A percentile compares a stretch with the other conserved stretches of the same genome.
Evolutionary conservation across 305 asterid genomes (phyloP).

Genomic region (Lippia alba): DNA sequence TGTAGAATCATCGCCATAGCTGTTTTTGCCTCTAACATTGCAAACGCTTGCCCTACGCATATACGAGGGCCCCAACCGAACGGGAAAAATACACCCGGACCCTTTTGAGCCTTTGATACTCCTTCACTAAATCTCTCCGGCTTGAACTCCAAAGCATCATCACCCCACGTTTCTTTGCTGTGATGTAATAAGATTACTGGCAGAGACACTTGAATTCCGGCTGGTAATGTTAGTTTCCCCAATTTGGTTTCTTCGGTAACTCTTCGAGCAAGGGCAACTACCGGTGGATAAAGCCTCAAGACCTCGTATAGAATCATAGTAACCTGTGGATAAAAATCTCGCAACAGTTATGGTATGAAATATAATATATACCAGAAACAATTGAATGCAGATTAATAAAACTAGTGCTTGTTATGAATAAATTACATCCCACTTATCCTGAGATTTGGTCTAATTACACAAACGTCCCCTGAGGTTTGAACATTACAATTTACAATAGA

Average conservation of each 20-base stretch:
- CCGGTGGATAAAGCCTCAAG: slow-evolving; percentile 39
- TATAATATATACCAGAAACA: no score
- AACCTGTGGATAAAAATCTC: slow-evolving; percentile 37
- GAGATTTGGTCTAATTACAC: no score
- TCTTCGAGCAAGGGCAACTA: not conserved
- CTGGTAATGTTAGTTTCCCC: slow-evolving; percentile 38
- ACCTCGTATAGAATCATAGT: slow-evolving; percentile 49
- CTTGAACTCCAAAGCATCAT: slow-evolving; percentile 44
- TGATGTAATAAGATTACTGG: slow-evolving; percentile 34
- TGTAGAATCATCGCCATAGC: slow-evolving; percentile 41
- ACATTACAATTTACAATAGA: no score
- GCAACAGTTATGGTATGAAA: not conserved
- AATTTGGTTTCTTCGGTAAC: slow-evolving; percentile 32
- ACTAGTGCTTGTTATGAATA: no score
- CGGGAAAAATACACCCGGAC: slow-evolving; percentile 35
- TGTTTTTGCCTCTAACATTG: slow-evolving; percentile 50
- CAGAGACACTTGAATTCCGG: slow-evolving; percentile 24
- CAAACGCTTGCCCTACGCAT: slow-evolving; percentile 49
- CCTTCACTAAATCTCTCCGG: slow-evolving; percentile 47
- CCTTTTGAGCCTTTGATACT: slow-evolving; percentile 34
- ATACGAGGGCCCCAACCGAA: slow-evolving; percentile 54
- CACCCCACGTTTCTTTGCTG: slow-evolving; percentile 40
- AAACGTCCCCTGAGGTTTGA: no score
- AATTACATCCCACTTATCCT: no score
- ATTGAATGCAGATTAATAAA: no score